Evolutionary conservation across 768 basidiomycete genomes (phyloP).

Genomic region (Rhodotorula kratochvilovae): DNA sequence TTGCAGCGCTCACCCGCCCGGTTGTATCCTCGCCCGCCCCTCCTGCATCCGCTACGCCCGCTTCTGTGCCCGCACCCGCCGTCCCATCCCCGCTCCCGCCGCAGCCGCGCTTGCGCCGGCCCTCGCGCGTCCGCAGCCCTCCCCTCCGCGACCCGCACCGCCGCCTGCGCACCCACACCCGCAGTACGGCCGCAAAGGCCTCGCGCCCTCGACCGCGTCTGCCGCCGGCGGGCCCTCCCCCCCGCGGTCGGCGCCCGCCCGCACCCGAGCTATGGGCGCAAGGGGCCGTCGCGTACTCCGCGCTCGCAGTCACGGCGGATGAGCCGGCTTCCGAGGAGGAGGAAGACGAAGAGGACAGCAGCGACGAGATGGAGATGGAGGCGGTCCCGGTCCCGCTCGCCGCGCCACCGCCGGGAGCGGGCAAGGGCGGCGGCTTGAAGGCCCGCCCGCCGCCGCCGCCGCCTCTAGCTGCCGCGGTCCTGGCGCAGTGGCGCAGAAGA

Average conservation of each 20-base stretch:
- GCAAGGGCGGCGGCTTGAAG: background rate
- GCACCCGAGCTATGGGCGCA: background rate
- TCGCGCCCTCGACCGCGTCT: background rate
- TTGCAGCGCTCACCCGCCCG: too few relatives aligned
- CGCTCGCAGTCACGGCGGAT: background rate
- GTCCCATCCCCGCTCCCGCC: background rate
- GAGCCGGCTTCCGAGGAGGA: conserved; percentile 8
- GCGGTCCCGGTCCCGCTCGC: background rate
- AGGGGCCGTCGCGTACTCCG: background rate
- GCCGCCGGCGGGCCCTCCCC: background rate
- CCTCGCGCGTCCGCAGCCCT: background rate
- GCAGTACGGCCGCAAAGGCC: background rate
- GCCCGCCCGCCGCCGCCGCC: too few relatives aligned
- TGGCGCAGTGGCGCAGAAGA: background rate
- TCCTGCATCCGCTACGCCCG: background rate
- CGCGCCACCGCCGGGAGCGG: too few relatives aligned
- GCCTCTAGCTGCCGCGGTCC: too few relatives aligned
- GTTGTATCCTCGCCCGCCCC: background rate
- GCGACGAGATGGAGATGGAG: background rate
- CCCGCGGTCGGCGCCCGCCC: background rate
- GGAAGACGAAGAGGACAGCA: background rate
- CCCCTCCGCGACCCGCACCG: too few relatives aligned
- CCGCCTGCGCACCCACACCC: background rate
- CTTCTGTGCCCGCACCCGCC: background rate
- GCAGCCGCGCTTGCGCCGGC: background rate